These are phyloP conservation scores for Corynascus novoguineensis DNA, from an alignment of 495 filamentous ascomycete species.

Conservation along the genomic window DNA sequence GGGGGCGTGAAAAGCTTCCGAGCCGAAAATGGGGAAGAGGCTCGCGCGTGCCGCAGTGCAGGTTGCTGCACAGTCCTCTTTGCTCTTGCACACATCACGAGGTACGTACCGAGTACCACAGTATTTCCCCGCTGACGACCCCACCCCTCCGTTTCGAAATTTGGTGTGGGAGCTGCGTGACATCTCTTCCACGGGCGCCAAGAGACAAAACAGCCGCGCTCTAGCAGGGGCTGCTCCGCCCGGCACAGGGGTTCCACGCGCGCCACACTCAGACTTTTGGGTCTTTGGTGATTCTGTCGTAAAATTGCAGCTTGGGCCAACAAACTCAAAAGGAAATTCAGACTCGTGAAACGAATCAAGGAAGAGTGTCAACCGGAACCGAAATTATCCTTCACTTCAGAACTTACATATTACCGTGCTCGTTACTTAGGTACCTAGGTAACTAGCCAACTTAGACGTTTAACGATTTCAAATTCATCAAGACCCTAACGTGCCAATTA, in stretches of 20 bases:
- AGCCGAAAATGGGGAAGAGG: constrained; percentile 18
- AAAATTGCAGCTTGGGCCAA: neutral
- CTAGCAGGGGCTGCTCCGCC: neutral
- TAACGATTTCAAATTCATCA: too few relatives aligned
- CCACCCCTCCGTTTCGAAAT: constrained; percentile 22
- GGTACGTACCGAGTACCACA: neutral
- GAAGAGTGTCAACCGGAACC: too few relatives aligned
- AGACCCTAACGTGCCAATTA: too few relatives aligned
- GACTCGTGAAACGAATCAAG: too few relatives aligned
- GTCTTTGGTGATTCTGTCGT: too few relatives aligned
- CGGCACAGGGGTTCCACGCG: neutral
- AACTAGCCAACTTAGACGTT: too few relatives aligned
- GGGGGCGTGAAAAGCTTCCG: constrained; percentile 2
- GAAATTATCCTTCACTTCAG: too few relatives aligned
- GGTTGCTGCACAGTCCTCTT: neutral
- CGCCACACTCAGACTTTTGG: neutral
- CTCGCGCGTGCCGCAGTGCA: neutral
- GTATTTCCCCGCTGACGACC: neutral
- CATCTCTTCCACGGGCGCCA: constrained; percentile 16
- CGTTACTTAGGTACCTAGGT: too few relatives aligned
- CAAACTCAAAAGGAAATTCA: too few relatives aligned
- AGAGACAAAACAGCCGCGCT: constrained; percentile 19
- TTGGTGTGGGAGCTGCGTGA: constrained; percentile 18
- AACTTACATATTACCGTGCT: too few relatives aligned
- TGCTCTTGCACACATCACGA: neutral